Evolutionary conservation across 1,284 basidiomycete genomes (phyloP).

Genomic region (Boletellus deceptivus): DNA sequence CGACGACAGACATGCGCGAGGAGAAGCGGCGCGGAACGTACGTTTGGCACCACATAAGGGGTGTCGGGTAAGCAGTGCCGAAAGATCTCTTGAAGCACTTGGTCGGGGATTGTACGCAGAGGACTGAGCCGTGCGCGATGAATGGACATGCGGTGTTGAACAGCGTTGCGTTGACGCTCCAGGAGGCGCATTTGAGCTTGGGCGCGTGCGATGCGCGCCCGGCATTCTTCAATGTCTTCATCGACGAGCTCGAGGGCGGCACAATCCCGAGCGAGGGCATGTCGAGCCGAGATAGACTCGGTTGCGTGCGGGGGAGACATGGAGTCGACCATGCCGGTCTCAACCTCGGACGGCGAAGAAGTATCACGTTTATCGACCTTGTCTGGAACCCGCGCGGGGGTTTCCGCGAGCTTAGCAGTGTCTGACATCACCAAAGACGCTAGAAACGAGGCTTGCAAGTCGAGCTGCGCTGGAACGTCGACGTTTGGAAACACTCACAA

Average conservation of each 20-base stretch:
- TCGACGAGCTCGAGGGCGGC: conserved; percentile 15
- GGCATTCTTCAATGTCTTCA: conserved; percentile 16
- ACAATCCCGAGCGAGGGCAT: conserved; percentile 15
- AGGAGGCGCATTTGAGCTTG: conserved; percentile 20
- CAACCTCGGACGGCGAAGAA: not conserved
- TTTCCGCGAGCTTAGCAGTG: not conserved
- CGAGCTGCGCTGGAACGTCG: not conserved
- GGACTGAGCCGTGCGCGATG: conserved; percentile 30
- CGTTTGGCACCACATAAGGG: conserved; percentile 22
- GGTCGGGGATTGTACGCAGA: conserved; percentile 28
- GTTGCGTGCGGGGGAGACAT: conserved; percentile 19
- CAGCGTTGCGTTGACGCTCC: conserved; percentile 15
- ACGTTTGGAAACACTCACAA: conserved; percentile 11
- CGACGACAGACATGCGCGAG: conserved; percentile 34
- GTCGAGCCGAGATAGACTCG: conserved; percentile 18
- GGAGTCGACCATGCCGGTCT: conserved; percentile 21
- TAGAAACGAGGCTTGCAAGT: not conserved
- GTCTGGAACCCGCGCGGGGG: not conserved
- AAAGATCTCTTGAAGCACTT: conserved; percentile 34
- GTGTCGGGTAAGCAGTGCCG: conserved; percentile 24
- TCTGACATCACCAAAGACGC: conserved; percentile 7
- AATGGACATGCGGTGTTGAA: conserved; percentile 18
- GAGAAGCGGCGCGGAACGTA: conserved; percentile 24
- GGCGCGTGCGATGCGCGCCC: conserved; percentile 12
- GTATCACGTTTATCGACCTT: not conserved